Evolutionary conservation across 495 filamentous ascomycete species (phyloP).

Genomic region (Copromyces sp.): DNA sequence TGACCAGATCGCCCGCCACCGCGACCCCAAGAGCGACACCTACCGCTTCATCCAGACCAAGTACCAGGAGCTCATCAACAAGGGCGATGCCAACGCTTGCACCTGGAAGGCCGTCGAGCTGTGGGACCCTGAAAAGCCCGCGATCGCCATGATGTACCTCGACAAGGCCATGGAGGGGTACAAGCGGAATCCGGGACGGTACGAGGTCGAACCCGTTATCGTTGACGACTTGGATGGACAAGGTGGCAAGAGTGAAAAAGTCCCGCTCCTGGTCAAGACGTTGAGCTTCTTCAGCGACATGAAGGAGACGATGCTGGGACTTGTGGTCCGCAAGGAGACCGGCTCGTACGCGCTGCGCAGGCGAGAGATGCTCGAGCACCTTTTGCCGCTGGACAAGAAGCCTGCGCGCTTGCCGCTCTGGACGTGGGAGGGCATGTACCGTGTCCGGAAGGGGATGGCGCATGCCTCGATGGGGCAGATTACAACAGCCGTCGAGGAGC

Average conservation of each 20-base stretch:
- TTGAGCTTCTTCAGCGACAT: background rate
- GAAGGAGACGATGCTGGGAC: background rate
- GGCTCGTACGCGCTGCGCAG: background rate
- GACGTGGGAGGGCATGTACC: constrained; percentile 22
- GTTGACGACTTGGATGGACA: background rate
- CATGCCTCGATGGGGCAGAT: constrained; percentile 4
- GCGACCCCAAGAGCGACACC: background rate
- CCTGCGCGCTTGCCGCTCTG: constrained; percentile 15
- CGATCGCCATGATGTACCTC: constrained; percentile 9
- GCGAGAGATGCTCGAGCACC: background rate
- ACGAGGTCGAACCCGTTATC: background rate
- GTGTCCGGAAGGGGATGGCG: constrained; percentile 15
- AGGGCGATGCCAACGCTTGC: constrained; percentile 9
- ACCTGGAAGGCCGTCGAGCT: constrained; percentile 12
- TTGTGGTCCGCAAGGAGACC: background rate
- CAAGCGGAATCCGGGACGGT: background rate
- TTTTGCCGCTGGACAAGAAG: background rate
- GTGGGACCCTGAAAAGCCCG: background rate
- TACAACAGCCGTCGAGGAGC: constrained; percentile 13
- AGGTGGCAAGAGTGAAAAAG: background rate
- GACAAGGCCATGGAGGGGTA: constrained; percentile 12
- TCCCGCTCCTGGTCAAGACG: background rate
- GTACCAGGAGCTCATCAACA: constrained; percentile 5
- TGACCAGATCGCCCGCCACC: background rate
- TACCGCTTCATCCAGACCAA: background rate